Percentiles rank a stretch among this genome's conserved stretches.
These are phyloP conservation scores for Puccinellia tenuiflora DNA, from an alignment of 176 grass and related monocot species.

Conservation along the genomic window DNA sequence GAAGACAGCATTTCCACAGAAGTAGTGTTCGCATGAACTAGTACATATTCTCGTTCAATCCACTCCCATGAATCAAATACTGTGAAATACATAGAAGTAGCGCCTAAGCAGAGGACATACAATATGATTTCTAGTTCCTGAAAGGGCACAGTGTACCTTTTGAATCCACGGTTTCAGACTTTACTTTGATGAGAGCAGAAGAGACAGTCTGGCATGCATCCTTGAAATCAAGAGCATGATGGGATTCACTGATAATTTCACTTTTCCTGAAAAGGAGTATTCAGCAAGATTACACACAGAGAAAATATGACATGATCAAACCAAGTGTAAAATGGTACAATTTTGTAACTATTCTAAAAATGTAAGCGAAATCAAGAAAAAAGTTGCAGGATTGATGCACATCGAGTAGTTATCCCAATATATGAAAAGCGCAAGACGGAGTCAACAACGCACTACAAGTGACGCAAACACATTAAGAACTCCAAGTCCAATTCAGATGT, in stretches of 20 bases:
- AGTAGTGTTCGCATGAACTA: slow-evolving; percentile 47
- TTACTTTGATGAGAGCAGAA: slow-evolving; percentile 16
- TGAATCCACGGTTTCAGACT: slow-evolving; percentile 33
- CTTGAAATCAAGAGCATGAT: slow-evolving; percentile 7
- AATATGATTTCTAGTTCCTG: slow-evolving; percentile 18
- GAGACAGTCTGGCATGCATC: slow-evolving; percentile 14
- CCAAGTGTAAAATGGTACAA: background rate
- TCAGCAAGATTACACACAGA: background rate
- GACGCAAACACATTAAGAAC: background rate
- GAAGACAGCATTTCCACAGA: slow-evolving; percentile 45
- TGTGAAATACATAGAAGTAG: slow-evolving; percentile 30
- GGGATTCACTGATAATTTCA: background rate
- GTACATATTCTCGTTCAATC: slow-evolving; percentile 60
- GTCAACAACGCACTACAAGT: background rate
- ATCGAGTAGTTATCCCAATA: background rate
- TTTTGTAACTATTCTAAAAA: background rate
- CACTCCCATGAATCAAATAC: slow-evolving; percentile 73
- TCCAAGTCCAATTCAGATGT: background rate
- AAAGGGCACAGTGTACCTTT: slow-evolving; percentile 19
- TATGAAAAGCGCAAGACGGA: background rate
- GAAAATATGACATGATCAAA: slow-evolving; percentile 9
- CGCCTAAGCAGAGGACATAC: background rate
- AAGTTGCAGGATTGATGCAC: background rate
- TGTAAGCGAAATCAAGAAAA: background rate
- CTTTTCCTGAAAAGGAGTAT: slow-evolving; percentile 26